These are phyloP conservation scores for Baorangia bicolor DNA, from an alignment of 768 basidiomycete genomes.

Conservation along the genomic window DNA sequence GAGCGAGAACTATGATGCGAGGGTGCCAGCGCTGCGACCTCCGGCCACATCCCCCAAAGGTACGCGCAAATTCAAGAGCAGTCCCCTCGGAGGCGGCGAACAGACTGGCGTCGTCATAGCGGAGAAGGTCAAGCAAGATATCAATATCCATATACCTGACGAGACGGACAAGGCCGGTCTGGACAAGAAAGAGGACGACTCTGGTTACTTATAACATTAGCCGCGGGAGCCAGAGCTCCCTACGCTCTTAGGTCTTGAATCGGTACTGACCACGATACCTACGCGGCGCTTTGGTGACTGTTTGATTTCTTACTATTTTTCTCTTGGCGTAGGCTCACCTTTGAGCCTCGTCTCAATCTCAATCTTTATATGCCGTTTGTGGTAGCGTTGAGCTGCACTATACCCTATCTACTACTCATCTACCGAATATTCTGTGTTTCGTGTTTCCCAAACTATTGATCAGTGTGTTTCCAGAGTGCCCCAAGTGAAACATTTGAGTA, in stretches of 20 bases:
- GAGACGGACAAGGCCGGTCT: conserved; percentile 36
- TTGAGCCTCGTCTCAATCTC: background rate
- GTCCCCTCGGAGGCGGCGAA: conserved; percentile 53
- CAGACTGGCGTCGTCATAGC: conserved; percentile 47
- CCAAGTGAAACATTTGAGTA: background rate
- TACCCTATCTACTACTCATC: background rate
- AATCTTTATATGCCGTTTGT: conserved; percentile 7
- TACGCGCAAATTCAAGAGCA: conserved; percentile 67
- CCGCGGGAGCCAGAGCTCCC: background rate
- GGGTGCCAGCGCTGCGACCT: conserved; percentile 9
- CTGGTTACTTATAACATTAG: conserved; percentile 27
- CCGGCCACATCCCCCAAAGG: conserved; percentile 40
- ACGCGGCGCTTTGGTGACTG: background rate
- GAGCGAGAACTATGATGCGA: conserved; percentile 20
- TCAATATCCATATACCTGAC: conserved; percentile 34
- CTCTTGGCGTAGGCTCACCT: background rate
- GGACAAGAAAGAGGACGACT: conserved; percentile 34
- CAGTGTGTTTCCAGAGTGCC: background rate
- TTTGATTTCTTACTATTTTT: background rate
- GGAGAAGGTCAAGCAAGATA: conserved; percentile 44
- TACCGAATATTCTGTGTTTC: background rate
- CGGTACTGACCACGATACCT: background rate
- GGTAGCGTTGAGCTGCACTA: conserved; percentile 16
- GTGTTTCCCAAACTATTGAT: background rate
- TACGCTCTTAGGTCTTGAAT: background rate